These are phyloP conservation scores for Aspergillus biplanus DNA, from an alignment of 495 filamentous ascomycete species.

Conservation along the genomic window DNA sequence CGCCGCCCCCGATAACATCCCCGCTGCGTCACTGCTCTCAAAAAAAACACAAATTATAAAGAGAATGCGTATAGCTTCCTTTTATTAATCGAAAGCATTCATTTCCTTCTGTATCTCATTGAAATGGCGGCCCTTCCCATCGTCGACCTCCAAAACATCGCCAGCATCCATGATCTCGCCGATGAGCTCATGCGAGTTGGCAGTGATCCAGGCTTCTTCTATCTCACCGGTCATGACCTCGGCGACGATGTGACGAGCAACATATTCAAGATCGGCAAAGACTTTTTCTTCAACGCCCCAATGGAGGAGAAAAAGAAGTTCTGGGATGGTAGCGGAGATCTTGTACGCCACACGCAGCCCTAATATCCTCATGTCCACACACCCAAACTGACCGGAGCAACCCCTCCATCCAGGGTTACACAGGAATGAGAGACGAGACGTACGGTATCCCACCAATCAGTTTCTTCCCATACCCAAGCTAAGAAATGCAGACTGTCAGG, in stretches of 20 bases:
- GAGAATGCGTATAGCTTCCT: not conserved
- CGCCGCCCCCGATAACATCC: too few relatives aligned
- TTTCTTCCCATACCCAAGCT: too few relatives aligned
- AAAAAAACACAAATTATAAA: too few relatives aligned
- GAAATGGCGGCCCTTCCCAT: not conserved
- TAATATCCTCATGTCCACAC: not conserved
- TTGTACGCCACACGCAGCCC: not conserved
- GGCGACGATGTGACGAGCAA: not conserved
- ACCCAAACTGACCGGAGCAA: not conserved
- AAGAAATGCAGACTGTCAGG: not conserved
- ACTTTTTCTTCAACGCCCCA: not conserved
- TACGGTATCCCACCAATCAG: not conserved
- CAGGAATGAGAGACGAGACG: not conserved
- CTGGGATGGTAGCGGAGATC: not conserved
- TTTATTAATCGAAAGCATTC: not conserved
- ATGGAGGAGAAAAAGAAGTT: constrained; percentile 3
- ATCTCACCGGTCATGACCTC: not conserved
- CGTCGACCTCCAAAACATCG: constrained; percentile 1
- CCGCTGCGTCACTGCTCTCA: too few relatives aligned
- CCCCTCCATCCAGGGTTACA: not conserved
- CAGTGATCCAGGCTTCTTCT: constrained; percentile 2
- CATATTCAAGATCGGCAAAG: not conserved
- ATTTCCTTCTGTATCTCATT: not conserved
- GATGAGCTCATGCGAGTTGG: not conserved
- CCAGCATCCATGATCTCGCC: not conserved